A percentile compares a stretch with the other conserved stretches of the same genome.
These are phyloP conservation scores for Circinella minor DNA, from an alignment of 371 early-diverging fungal genomes.

Conservation along the genomic window DNA sequence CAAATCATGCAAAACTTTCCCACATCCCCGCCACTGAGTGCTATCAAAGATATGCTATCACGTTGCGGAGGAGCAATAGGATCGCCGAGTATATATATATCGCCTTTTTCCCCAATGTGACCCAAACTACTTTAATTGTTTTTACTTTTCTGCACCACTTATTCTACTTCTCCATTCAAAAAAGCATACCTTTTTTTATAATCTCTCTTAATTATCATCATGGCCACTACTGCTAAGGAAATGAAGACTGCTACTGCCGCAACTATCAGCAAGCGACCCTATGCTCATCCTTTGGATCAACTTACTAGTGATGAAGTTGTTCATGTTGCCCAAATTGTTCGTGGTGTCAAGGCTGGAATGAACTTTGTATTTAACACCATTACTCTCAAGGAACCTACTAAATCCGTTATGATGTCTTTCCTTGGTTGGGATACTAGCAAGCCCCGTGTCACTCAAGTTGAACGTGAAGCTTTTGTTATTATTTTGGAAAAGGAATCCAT, in stretches of 20 bases:
- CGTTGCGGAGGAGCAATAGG: conserved; percentile 13
- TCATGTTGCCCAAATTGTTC: conserved; percentile 38
- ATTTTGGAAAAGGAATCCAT: conserved; percentile 42
- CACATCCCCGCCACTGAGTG: conserved; percentile 26
- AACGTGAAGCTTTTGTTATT: conserved; percentile 53
- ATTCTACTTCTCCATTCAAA: conserved; percentile 8
- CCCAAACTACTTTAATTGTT: conserved; percentile 28
- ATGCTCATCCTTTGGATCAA: conserved; percentile 51
- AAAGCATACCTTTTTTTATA: background rate
- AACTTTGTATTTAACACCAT: conserved; percentile 57
- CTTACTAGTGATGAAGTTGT: conserved; percentile 49
- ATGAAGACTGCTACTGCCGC: conserved; percentile 44
- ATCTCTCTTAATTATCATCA: conserved; percentile 14
- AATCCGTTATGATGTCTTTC: conserved; percentile 47
- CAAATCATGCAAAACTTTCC: conserved; percentile 32
- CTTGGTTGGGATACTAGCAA: conserved; percentile 49
- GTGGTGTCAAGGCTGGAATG: conserved; percentile 34
- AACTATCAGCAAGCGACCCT: conserved; percentile 16
- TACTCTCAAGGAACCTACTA: conserved; percentile 53
- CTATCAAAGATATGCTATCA: conserved; percentile 8
- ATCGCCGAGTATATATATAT: conserved; percentile 18
- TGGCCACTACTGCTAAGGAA: conserved; percentile 40
- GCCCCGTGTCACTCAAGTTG: conserved; percentile 39
- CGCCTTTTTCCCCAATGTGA: background rate
- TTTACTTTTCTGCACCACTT: conserved; percentile 5